Conservation (phyloP, 1,284 basidiomycete species). For the Phellinidium pouzarii region DNA sequence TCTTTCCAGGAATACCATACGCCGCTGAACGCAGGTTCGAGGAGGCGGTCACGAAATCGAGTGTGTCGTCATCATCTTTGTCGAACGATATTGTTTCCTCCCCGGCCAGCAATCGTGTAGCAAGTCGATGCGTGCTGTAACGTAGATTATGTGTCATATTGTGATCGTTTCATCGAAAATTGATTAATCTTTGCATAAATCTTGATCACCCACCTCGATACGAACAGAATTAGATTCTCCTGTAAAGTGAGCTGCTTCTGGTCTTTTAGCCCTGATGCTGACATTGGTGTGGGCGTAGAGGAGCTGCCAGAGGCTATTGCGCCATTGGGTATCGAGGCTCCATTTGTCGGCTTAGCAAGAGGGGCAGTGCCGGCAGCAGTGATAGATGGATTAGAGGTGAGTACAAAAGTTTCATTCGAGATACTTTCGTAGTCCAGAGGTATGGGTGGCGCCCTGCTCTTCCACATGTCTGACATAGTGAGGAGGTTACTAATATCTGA, state of each 20-base stretch:
- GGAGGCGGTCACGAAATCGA: constrained; percentile 94
- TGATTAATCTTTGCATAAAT: constrained; percentile 6
- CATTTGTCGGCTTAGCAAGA: constrained; percentile 17
- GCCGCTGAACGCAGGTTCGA: constrained; percentile 89
- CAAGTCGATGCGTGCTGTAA: constrained; percentile 69
- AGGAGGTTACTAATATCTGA: constrained; percentile 85
- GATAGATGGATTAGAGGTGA: constrained; percentile 27
- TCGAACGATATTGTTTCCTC: constrained; percentile 86
- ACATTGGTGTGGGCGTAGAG: constrained; percentile 12
- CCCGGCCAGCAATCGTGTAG: constrained; percentile 63
- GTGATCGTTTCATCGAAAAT: too few species aligned
- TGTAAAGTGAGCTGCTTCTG: constrained; percentile 69
- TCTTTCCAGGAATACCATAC: constrained; percentile 86
- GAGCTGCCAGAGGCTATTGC: constrained; percentile 21
- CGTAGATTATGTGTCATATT: constrained; percentile 1
- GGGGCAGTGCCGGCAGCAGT: constrained; percentile 22
- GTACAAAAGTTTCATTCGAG: constrained; percentile 49
- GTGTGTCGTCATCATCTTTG: constrained; percentile 95
- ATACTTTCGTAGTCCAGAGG: constrained; percentile 79
- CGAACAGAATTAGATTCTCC: constrained; percentile 79
- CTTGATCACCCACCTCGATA: constrained; percentile 57
- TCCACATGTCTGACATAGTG: constrained; percentile 99
- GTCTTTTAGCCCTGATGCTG: constrained; percentile 58
- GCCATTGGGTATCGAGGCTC: constrained; percentile 19
- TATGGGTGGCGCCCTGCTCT: constrained; percentile 74